phyloP scores from a whole-genome alignment of 257 asterid species.

The Prunella vulgaris region DNA sequence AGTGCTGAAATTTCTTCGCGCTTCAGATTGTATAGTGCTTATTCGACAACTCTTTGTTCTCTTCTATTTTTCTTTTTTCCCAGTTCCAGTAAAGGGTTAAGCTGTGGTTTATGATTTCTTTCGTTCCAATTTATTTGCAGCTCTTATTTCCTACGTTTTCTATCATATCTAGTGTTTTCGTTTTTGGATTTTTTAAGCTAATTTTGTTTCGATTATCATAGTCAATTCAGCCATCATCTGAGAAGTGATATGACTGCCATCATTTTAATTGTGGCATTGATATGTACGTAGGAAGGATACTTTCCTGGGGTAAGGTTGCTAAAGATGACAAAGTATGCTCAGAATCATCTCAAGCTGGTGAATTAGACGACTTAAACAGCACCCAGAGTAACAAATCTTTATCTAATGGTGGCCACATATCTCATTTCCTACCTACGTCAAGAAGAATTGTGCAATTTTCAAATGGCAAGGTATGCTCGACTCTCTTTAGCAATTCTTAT shows the following conservation, averaged over 20 bases:
- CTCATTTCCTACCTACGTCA: constrained; percentile 91
- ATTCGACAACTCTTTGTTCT: neutral
- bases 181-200: neutral
- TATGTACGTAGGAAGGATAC: constrained; percentile 71
- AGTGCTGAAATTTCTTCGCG: neutral
- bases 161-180: too few relatives aligned
- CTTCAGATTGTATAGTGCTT: neutral
- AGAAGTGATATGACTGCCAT: neutral
- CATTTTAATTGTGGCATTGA: constrained; percentile 7
- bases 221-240: neutral
- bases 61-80: too few relatives aligned
- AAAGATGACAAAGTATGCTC: constrained; percentile 32
- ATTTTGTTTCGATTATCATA: neutral
- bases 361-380: constrained; percentile 31
- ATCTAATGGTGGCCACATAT: constrained; percentile 44
- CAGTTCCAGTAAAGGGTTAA: neutral
- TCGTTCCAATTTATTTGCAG: neutral
- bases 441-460: constrained; percentile 94
- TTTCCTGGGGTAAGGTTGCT: constrained; percentile 46
- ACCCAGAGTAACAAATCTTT: constrained; percentile 19
- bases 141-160: too few relatives aligned
- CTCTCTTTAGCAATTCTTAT: neutral
- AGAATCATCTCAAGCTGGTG: constrained; percentile 25
- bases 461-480: constrained; percentile 63
- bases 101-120: neutral